phyloP scores from a whole-genome alignment of 169 alveolate species.

The Amoebophrya sp. region DNA sequence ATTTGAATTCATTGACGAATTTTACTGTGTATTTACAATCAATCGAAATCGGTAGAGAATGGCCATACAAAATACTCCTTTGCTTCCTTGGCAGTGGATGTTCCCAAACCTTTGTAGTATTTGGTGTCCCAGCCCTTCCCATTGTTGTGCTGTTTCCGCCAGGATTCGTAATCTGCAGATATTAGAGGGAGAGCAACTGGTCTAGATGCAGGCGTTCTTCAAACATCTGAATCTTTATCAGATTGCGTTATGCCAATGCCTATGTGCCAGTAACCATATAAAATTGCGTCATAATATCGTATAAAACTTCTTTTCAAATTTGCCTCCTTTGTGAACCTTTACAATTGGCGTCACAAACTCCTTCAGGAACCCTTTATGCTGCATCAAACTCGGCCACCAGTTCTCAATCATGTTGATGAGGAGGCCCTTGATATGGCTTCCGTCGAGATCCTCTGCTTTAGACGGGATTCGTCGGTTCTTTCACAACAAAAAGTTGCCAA shows the following conservation, averaged over 20 bases:
- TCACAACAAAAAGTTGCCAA: too few relatives aligned
- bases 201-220: too few relatives aligned
- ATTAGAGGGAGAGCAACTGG: too few relatives aligned
- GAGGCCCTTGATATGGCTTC: slow-evolving; percentile 99
- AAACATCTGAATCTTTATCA: too few relatives aligned
- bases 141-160: slow-evolving; percentile 76
- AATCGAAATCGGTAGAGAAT: too few relatives aligned
- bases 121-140: slow-evolving; percentile 86
- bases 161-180: slow-evolving; percentile 49
- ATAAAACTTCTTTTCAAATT: slow-evolving; percentile 80
- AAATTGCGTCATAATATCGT: too few relatives aligned
- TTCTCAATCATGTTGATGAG: slow-evolving; percentile 92
- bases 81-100: slow-evolving; percentile 96
- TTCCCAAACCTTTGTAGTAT: slow-evolving; percentile 99
- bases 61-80: slow-evolving; percentile 99
- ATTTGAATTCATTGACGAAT: too few relatives aligned
- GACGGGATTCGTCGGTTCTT: too few relatives aligned
- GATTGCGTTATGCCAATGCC: too few relatives aligned
- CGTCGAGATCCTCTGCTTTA: slow-evolving; percentile 93
- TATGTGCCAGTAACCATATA: too few relatives aligned
- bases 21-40: too few relatives aligned
- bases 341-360: slow-evolving; percentile 99
- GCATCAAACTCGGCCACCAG: slow-evolving; percentile 96
- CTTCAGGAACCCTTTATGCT: slow-evolving; percentile 87
- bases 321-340: slow-evolving; percentile 56